Base-by-base conservation (phyloP, 768 basidiomycete species). In the Fomitopsis serialis region DNA sequence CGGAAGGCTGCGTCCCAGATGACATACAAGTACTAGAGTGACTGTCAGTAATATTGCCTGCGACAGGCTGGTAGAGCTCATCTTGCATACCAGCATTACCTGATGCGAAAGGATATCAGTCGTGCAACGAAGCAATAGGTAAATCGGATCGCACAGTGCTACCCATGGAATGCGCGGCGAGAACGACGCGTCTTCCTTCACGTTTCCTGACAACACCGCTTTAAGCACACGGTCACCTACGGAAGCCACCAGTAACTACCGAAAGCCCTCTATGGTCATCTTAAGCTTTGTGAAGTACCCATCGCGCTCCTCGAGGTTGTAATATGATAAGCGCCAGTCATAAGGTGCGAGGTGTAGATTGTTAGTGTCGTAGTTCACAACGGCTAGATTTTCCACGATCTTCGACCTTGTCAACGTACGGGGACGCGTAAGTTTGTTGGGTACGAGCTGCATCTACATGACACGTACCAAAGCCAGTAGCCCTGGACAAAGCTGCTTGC, bases 381-480 rank as follows among this genome's bases (percentile, higher is more conserved):
- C 92, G 0, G 96, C 94, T 2, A 98, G 77, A 60, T 99, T 98
- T 69, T 98, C 90, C 10, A 98, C 83, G 48, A 97, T 89, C 68
- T 95, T 94, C 1, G 87, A 84, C 89, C 89, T 45, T 44, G 35
- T 36, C 29, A 49, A 37, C 8, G 24, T 40, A n/a, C 34, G 17
- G 32, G n/a, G 6, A 50, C 8, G 10, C 37, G 17, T 50, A 8
- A 35, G 19, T 29, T 22, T n/a, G n/a, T 50, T 8, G 11, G 34
- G 13, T 3, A 21, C 32, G n/a, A 34, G 12, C 11, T 29, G 22
- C 13, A 9, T n/a, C 17, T 19, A 35, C 19, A 25, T n/a, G 7
- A n/a, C 22, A 57, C 72, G 50, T 62, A 85, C 92, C 93, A 96
- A 50, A 96, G 83, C 95, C 94, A 98, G 66, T 94, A 99, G 1